Conservation (phyloP, 2,329 filamentous ascomycete genomes). For the Ascochyta clinopodiicola region DNA sequence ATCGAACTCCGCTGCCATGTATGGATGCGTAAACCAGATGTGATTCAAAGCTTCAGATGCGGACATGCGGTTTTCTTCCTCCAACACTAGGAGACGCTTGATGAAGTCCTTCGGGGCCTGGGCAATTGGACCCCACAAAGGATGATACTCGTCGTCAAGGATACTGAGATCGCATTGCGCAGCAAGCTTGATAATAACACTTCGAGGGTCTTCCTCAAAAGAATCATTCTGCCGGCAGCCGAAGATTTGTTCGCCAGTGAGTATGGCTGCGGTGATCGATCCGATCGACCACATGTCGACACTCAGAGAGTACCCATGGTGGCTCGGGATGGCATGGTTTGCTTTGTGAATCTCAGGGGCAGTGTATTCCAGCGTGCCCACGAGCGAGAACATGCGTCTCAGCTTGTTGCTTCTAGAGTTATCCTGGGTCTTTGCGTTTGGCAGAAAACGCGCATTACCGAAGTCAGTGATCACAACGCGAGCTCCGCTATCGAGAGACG, state of each 20-base stretch:
- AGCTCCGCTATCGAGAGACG: constrained; percentile 57
- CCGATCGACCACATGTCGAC: constrained; percentile 71
- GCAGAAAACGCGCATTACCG: constrained; percentile 59
- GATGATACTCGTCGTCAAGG: constrained; percentile 50
- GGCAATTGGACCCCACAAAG: constrained; percentile 53
- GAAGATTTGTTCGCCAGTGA: constrained; percentile 60
- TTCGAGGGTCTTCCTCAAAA: constrained; percentile 30
- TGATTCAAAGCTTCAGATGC: constrained; percentile 62
- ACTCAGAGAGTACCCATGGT: constrained; percentile 61
- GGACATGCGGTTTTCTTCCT: constrained; percentile 59
- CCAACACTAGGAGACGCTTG: constrained; percentile 56
- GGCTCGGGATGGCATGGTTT: constrained; percentile 33
- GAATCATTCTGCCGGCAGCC: constrained; percentile 40
- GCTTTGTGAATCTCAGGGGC: constrained; percentile 58
- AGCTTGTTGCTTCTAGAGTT: constrained; percentile 6
- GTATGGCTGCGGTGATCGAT: constrained; percentile 58
- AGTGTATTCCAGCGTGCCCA: constrained; percentile 64
- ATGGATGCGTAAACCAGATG: constrained; percentile 62
- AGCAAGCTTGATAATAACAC: constrained; percentile 44
- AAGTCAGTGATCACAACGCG: constrained; percentile 68
- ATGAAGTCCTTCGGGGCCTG: constrained; percentile 61
- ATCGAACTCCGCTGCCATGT: constrained; percentile 56
- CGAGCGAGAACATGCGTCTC: constrained; percentile 59
- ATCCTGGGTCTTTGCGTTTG: constrained; percentile 15
- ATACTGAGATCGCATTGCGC: constrained; percentile 52